Percentiles rank a stretch among this genome's conserved stretches.
Conservation (phyloP, 805 yeast genomes). For the Wickerhamiella azymoides region DNA sequence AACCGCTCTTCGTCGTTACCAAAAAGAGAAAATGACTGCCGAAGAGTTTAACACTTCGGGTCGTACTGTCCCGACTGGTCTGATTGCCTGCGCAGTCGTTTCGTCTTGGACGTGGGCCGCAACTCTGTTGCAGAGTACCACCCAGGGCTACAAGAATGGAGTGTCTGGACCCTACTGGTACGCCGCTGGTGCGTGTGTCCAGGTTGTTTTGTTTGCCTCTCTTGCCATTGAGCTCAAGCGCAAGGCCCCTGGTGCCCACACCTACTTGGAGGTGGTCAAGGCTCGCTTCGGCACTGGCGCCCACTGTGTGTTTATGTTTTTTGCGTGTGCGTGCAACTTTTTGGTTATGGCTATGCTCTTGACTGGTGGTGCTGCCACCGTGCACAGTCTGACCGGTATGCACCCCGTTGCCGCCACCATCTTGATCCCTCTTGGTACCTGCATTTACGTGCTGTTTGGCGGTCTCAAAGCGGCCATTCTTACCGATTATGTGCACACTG, state of each 20-base stretch:
- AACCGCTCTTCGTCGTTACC: constrained; percentile 56
- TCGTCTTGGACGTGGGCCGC: constrained; percentile 94
- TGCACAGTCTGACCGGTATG: constrained; percentile 70
- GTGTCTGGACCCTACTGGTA: constrained; percentile 70
- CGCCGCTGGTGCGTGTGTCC: constrained; percentile 86
- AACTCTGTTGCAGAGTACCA: constrained; percentile 56
- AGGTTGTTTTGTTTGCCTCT: constrained; percentile 72
- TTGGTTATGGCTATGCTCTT: constrained; percentile 85
- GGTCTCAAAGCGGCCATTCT: constrained; percentile 73
- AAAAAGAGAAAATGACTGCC: constrained; percentile 74
- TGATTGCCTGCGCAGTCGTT: constrained; percentile 81
- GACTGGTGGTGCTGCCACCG: constrained; percentile 81
- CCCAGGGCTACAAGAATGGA: constrained; percentile 69
- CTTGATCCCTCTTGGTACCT: constrained; percentile 68
- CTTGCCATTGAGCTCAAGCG: constrained; percentile 80
- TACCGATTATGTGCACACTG: constrained; percentile 71
- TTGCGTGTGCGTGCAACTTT: constrained; percentile 77
- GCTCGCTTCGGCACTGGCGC: constrained; percentile 68
- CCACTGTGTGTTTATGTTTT: constrained; percentile 48
- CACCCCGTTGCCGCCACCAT: constrained; percentile 69
- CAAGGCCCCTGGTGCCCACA: constrained; percentile 84
- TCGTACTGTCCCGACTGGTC: constrained; percentile 69
- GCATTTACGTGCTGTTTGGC: constrained; percentile 62
- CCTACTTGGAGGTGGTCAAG: constrained; percentile 72
- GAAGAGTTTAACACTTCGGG: constrained; percentile 94